Conservation (phyloP, 169 alveolate species). For the Plasmodium ovale region DNA sequence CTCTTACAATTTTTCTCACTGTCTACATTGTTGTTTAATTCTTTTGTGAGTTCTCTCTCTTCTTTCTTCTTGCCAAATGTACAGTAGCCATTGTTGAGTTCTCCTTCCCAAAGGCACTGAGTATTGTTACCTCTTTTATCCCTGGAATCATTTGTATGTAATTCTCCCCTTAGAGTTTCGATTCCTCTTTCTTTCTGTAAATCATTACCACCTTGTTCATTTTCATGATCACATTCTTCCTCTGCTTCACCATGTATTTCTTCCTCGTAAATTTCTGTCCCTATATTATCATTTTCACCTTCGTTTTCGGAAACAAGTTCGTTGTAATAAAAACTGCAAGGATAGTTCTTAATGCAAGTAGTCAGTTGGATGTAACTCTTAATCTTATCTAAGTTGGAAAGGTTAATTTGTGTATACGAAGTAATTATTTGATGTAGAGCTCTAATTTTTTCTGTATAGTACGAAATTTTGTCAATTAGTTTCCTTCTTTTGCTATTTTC, state of each 20-base stretch:
- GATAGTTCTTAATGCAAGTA: neutral
- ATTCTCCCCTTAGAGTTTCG: no score
- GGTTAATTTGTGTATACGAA: slow-evolving; percentile 8
- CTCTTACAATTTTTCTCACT: neutral
- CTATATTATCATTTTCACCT: neutral
- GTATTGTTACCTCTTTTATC: no score
- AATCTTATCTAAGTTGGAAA: neutral
- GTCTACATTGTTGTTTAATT: neutral
- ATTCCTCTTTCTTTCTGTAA: neutral
- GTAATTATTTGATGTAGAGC: slow-evolving; percentile 9
- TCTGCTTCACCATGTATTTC: neutral
- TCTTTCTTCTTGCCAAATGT: neutral
- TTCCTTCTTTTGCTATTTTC: slow-evolving; percentile 11
- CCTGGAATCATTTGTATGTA: no score
- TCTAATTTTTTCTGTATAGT: neutral
- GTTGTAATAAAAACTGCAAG: neutral
- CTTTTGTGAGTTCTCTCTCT: neutral
- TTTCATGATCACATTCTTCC: neutral
- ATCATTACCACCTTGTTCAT: neutral
- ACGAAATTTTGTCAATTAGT: slow-evolving; percentile 10
- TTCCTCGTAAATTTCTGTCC: no score
- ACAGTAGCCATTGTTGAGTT: no score
- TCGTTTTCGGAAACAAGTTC: neutral
- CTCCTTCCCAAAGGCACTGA: no score
- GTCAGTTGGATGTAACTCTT: slow-evolving; percentile 5